Evolutionary conservation across 768 basidiomycete species (phyloP).

Genomic region (Mycena maculata): DNA sequence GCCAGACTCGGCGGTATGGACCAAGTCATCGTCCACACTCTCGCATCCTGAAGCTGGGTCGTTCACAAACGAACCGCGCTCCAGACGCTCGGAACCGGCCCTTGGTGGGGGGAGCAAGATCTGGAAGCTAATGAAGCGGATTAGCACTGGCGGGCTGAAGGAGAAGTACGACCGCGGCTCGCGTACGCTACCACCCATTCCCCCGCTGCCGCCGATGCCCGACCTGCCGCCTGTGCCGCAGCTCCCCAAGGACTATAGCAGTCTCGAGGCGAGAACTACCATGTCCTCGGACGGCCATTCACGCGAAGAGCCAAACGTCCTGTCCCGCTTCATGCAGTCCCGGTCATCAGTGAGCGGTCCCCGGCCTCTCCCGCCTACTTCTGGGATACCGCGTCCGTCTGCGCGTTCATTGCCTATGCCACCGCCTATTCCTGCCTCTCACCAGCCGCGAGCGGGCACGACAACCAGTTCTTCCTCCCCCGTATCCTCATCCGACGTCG

Average conservation of each 20-base stretch:
- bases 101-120: constrained; percentile 56
- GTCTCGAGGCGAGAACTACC: constrained; percentile 21
- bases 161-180: constrained; percentile 57
- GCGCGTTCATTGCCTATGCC: constrained; percentile 29
- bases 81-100: constrained; percentile 37
- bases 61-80: constrained; percentile 31
- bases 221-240: constrained; percentile 29
- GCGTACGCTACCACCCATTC: constrained; percentile 27
- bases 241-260: constrained; percentile 57
- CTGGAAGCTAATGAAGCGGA: constrained; percentile 78
- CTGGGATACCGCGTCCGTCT: constrained; percentile 23
- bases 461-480: constrained; percentile 73
- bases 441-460: constrained; percentile 53
- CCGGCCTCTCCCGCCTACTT: constrained; percentile 19
- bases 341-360: constrained; percentile 38
- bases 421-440: constrained; percentile 30
- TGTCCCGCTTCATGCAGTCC: constrained; percentile 39
- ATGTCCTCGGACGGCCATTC: constrained; percentile 34
- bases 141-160: constrained; percentile 72
- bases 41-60: constrained; percentile 3
- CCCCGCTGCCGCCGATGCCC: constrained; percentile 25
- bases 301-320: constrained; percentile 25
- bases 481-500: constrained; percentile 67
- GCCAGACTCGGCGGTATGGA: constrained; percentile 3
- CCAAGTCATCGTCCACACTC: constrained; percentile 5